These are phyloP conservation scores for Mortierella sp. DNA, from an alignment of 371 early-diverging fungal genomes.

Conservation along the genomic window DNA sequence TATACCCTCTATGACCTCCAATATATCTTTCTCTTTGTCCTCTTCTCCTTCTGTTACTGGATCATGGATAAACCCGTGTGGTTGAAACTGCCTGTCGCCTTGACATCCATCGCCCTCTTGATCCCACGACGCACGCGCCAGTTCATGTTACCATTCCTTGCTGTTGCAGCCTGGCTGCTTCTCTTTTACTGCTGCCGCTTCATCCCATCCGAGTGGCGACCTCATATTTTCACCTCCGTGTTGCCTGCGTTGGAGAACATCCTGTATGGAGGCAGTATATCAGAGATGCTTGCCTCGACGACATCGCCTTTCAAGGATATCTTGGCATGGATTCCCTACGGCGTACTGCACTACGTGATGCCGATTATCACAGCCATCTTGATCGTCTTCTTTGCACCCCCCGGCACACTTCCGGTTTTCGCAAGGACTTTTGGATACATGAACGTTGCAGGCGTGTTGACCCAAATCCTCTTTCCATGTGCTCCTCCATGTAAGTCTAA, in stretches of 20 bases:
- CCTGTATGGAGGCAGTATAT: constrained; percentile 75
- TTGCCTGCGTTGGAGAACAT: constrained; percentile 76
- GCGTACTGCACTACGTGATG: constrained; percentile 74
- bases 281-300: constrained; percentile 68
- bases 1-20: constrained; percentile 54
- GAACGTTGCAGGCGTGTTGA: constrained; percentile 76
- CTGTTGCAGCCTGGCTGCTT: constrained; percentile 71
- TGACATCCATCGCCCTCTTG: constrained; percentile 33
- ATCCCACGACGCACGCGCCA: constrained; percentile 48
- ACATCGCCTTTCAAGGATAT: constrained; percentile 67
- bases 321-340: constrained; percentile 79
- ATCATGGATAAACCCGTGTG: constrained; percentile 53
- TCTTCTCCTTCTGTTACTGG: constrained; percentile 50
- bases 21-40: constrained; percentile 51
- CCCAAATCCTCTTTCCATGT: constrained; percentile 75
- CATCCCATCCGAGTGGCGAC: constrained; percentile 67
- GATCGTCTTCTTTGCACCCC: constrained; percentile 64
- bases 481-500: constrained; percentile 66
- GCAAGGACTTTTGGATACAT: constrained; percentile 74
- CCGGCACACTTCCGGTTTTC: constrained; percentile 63
- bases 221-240: constrained; percentile 72
- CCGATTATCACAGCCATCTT: constrained; percentile 63
- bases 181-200: constrained; percentile 73
- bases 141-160: constrained; percentile 65
- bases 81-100: constrained; percentile 45